Conservation (phyloP, 2,329 filamentous ascomycete species). For the Sporothrix mexicana region DNA sequence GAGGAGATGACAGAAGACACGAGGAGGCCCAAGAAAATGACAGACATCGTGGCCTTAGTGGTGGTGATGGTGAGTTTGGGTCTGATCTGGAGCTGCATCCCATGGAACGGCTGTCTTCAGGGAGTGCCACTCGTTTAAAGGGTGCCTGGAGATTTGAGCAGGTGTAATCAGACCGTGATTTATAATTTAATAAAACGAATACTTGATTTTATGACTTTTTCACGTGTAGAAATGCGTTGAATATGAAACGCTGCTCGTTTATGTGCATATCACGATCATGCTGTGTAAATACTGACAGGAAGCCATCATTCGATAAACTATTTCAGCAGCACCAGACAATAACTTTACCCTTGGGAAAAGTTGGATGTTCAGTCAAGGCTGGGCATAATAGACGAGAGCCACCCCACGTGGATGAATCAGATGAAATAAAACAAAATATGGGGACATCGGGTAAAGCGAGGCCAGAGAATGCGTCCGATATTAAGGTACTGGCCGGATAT, state of each 20-base stretch:
- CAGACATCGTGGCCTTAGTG: neutral
- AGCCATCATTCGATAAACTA: too few species aligned
- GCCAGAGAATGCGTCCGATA: neutral
- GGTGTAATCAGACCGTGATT: neutral
- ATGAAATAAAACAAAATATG: conserved; percentile 1
- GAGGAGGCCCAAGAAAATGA: neutral
- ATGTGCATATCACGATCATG: too few species aligned
- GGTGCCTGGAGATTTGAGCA: neutral
- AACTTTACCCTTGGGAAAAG: too few species aligned
- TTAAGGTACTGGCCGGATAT: neutral
- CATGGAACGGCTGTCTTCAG: conserved; percentile 16
- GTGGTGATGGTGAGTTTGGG: neutral
- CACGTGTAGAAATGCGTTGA: too few species aligned
- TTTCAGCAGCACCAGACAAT: too few species aligned
- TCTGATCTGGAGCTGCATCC: conserved; percentile 18
- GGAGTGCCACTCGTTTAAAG: conserved; percentile 4
- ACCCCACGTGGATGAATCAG: neutral
- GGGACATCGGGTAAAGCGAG: conserved; percentile 8
- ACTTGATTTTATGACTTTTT: too few species aligned
- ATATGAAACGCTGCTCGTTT: too few species aligned
- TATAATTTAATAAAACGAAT: neutral
- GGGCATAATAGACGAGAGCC: too few species aligned
- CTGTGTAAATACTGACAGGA: too few species aligned
- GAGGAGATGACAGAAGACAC: neutral
- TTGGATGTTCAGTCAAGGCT: too few species aligned